Evolutionary conservation across 768 basidiomycete genomes (phyloP).

Genomic region (Neoboletus subvelutipes): DNA sequence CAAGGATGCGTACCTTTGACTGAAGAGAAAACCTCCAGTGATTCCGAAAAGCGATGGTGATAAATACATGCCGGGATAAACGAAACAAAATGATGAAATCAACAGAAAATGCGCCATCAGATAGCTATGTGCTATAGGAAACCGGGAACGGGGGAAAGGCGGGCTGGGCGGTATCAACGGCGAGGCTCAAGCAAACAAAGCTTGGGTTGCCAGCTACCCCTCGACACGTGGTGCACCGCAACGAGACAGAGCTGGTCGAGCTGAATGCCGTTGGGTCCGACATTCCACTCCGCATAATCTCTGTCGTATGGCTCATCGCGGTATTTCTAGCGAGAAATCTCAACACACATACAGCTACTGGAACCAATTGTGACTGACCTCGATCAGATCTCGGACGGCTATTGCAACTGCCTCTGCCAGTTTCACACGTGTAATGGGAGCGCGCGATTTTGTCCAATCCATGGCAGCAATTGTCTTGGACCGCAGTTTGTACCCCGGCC

Average conservation of each 20-base stretch:
- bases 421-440: conserved; percentile 71
- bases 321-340: conserved; percentile 16
- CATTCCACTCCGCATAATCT: conserved; percentile 19
- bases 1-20: conserved; percentile 1
- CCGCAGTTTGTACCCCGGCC: conserved; percentile 78
- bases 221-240: conserved; percentile 74
- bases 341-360: conserved; percentile 5
- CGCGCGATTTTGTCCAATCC: conserved; percentile 70
- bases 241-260: conserved; percentile 49
- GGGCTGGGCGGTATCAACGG: conserved; percentile 6
- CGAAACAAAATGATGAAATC: neutral
- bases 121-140: neutral
- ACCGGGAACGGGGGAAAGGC: neutral
- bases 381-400: conserved; percentile 64
- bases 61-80: neutral
- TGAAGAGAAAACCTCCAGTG: neutral
- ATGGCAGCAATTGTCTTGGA: conserved; percentile 74
- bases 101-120: neutral
- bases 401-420: conserved; percentile 75
- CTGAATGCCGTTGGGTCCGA: conserved; percentile 26
- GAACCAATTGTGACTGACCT: conserved; percentile 34
- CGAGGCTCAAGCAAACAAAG: conserved; percentile 46
- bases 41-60: neutral
- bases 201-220: conserved; percentile 78
- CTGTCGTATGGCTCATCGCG: conserved; percentile 9